A percentile compares a stretch with the other conserved stretches of the same genome.
Evolutionary conservation across 208 protist genomes (phyloP).

Genomic region (Jaenimonas drosophilae): DNA sequence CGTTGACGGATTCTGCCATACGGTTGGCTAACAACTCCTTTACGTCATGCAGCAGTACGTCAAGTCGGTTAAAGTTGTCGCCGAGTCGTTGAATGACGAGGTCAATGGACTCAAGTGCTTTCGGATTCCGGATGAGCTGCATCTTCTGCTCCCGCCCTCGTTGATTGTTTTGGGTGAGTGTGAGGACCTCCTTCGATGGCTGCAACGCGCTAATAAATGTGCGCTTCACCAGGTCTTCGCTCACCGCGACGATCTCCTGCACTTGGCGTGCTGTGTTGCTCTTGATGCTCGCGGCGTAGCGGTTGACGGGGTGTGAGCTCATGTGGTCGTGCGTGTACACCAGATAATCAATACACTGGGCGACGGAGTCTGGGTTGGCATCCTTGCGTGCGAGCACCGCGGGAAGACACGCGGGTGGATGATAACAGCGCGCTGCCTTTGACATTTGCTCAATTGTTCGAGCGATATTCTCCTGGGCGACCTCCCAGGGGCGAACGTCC

Average conservation of each 20-base stretch:
- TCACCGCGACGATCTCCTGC: conserved; percentile 42
- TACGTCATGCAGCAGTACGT: conserved; percentile 48
- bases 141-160: conserved; percentile 49
- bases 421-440: conserved; percentile 75
- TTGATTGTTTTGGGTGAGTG: neutral
- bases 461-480: conserved; percentile 82
- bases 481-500: conserved; percentile 77
- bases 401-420: conserved; percentile 52
- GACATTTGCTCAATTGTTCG: conserved; percentile 80
- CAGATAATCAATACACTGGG: conserved; percentile 75
- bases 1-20: conserved; percentile 23
- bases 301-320: conserved; percentile 51
- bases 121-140: conserved; percentile 49
- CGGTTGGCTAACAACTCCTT: conserved; percentile 34
- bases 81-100: conserved; percentile 59
- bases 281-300: conserved; percentile 41
- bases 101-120: conserved; percentile 43
- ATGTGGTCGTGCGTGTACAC: conserved; percentile 83
- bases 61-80: conserved; percentile 72
- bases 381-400: conserved; percentile 55
- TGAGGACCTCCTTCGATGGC: neutral
- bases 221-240: conserved; percentile 50
- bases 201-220: conserved; percentile 57
- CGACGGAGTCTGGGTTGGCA: conserved; percentile 36
- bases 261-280: conserved; percentile 30